These are phyloP conservation scores for Picochlorum sp. DNA, from an alignment of 139 green algal genomes.

Conservation along the genomic window DNA sequence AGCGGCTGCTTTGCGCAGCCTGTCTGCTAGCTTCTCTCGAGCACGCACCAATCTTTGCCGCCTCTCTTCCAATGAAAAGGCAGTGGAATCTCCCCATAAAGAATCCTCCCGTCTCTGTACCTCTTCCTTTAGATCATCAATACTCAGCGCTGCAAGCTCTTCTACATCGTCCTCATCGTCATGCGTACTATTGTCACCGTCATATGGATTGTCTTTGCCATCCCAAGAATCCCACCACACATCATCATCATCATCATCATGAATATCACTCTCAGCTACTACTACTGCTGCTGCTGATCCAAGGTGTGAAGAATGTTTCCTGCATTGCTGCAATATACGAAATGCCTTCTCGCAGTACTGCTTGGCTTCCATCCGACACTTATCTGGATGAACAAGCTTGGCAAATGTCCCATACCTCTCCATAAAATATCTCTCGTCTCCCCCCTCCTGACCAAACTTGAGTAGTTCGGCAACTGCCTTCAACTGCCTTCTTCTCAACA, in stretches of 20 bases:
- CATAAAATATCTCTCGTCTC: neutral
- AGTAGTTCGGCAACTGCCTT: too few relatives aligned
- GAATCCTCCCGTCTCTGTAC: conserved; percentile 8
- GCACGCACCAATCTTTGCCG: too few relatives aligned
- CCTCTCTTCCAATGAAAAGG: too few relatives aligned
- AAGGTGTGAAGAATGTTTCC: neutral
- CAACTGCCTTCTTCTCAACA: too few relatives aligned
- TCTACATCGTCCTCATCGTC: neutral
- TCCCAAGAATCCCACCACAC: too few relatives aligned
- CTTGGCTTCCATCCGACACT: neutral
- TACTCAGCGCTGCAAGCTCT: neutral
- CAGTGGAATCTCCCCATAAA: neutral
- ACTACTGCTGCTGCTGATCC: neutral
- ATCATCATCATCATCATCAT: too few relatives aligned
- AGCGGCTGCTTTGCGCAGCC: too few relatives aligned
- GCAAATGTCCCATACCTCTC: neutral
- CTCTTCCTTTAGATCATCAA: conserved; percentile 17
- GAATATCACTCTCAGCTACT: too few relatives aligned
- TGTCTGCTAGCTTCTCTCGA: too few relatives aligned
- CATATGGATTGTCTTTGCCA: too few relatives aligned
- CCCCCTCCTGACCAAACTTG: too few relatives aligned
- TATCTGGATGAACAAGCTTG: conserved; percentile 1
- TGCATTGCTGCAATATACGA: neutral
- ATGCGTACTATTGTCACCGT: neutral
- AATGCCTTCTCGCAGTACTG: neutral